Base-by-base conservation (phyloP, 176 grass and related monocot species). In the Urochloa ruziziensis region DNA sequence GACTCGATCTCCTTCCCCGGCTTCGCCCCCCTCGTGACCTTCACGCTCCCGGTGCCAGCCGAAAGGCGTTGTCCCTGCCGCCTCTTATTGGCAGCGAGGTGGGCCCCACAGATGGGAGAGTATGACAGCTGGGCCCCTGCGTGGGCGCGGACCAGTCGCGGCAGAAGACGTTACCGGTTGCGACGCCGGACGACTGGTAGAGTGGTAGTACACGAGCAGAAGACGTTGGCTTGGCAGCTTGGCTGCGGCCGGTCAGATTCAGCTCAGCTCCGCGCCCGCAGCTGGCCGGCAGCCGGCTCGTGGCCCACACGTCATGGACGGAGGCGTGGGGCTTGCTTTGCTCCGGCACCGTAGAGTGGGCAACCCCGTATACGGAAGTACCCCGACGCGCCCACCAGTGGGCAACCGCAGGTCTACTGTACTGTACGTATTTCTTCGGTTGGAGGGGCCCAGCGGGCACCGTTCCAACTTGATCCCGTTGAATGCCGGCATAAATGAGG, bases 1-100 rank as follows among this genome's bases (percentile, higher is more conserved):
- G 0, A 15, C 32, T 29, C 44, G 13, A n/a, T n/a, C n/a, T 4
- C 4, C 43, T 46, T 12, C 10, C 43, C 21, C 62, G 10, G 18
- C 25, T 42, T 46, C 24, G 23, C 0, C 15, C 15, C 70, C 10
- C 62, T 53, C 72, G 66, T 70, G 48, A 67, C 74, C 65, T 56
- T 86, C 57, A 78, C 76, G 73, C 83, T 49, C 58, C 80, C 44
- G 65, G 77, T 76, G 77, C 70, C 43, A 85, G 83, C 64, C 39
- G 78, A 66, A 19, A 57, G 64, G 46, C 64, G 37, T 47, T 43
- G 83, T 78, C 73, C 36, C 73, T 72, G 84, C 72, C 25, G 27
- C 52, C 24, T 71, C 48, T 86, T 73, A 67, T 62, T 74, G 83
- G 63, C 49, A 54, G 37, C 28, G 57, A 1, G 14, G 44, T 24